Evolutionary conservation across 2,329 filamentous ascomycete species (phyloP), one percentile per base, ranked within the genome.

Genomic region (Calycina marina): DNA sequence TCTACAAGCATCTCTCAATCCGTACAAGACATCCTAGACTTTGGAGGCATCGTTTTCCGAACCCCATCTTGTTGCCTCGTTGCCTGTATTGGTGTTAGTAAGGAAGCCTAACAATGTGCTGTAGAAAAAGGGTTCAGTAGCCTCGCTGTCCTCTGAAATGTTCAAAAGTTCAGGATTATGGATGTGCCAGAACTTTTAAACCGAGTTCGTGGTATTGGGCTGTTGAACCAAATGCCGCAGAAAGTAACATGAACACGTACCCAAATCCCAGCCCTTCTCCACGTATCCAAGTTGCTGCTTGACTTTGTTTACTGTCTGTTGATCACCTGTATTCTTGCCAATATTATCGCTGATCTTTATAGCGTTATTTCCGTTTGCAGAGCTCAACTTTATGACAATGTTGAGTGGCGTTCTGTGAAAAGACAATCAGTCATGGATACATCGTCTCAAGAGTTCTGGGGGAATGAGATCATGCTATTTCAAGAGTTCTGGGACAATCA

Each of bases 381-480:
- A 85, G 40, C 82, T 83, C 39, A 98, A 68, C 60, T 98, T 98
- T 60, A 98, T 94, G 45, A 98, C 90, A 48, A 98, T 98, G 50
- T 98, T 98, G 34, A 98, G 61, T 0, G 90, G 90, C 11, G 76
- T 72, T n/a, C n/a, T n/a, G n/a, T n/a, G n/a, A n/a, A n/a, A n/a
- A n/a, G n/a, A n/a, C n/a, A n/a, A n/a, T n/a, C n/a, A n/a, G n/a
- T n/a, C n/a, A n/a, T n/a, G n/a, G n/a, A n/a, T n/a, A n/a, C n/a
- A n/a, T n/a, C n/a, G n/a, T n/a, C n/a, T n/a, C n/a, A n/a, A n/a
- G n/a, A n/a, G n/a, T n/a, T n/a, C n/a, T n/a, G n/a, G n/a, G n/a
- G n/a, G n/a, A n/a, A n/a, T n/a, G n/a, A n/a, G n/a, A n/a, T n/a
- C n/a, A n/a, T n/a, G n/a, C n/a, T n/a, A n/a, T n/a, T n/a, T n/a